These are phyloP conservation scores for Linanthus parryae DNA, from an alignment of 148 eudicot species.

Conservation along the genomic window DNA sequence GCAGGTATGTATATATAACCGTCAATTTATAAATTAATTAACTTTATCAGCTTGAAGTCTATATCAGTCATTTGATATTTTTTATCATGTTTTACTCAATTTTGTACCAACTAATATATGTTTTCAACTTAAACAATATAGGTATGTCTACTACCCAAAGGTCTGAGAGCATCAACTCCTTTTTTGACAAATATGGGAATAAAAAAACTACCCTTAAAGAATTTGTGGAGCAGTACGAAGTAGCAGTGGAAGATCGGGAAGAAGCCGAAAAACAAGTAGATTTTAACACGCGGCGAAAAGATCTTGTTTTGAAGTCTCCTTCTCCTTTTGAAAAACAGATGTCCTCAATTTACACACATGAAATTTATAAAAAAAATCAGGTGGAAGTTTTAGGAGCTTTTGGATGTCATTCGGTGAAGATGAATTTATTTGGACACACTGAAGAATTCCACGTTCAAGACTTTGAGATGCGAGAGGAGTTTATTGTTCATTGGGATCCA, in stretches of 20 bases:
- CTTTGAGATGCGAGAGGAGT: not conserved
- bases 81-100: too few relatives aligned
- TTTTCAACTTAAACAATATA: too few relatives aligned
- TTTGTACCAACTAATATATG: too few relatives aligned
- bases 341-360: not conserved
- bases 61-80: too few relatives aligned
- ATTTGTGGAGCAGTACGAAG: constrained; percentile 1
- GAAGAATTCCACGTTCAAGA: not conserved
- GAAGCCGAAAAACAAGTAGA: not conserved
- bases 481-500: not conserved
- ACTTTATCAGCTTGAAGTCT: too few relatives aligned
- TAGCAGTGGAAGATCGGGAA: constrained; percentile 3
- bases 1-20: too few relatives aligned
- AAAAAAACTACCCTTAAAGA: not conserved
- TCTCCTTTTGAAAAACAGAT: constrained; percentile 4
- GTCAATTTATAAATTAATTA: too few relatives aligned
- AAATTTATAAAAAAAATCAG: not conserved
- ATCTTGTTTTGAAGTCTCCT: not conserved
- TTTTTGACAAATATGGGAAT: constrained; percentile 5
- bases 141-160: constrained; percentile 9
- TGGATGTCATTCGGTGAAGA: not conserved
- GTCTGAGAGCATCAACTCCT: not conserved
- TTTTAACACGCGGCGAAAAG: not conserved
- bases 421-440: not conserved
- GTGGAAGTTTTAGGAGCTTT: constrained; percentile 2